These are phyloP conservation scores for Acidiella bohemica DNA, from an alignment of 495 filamentous ascomycete species.

Conservation along the genomic window DNA sequence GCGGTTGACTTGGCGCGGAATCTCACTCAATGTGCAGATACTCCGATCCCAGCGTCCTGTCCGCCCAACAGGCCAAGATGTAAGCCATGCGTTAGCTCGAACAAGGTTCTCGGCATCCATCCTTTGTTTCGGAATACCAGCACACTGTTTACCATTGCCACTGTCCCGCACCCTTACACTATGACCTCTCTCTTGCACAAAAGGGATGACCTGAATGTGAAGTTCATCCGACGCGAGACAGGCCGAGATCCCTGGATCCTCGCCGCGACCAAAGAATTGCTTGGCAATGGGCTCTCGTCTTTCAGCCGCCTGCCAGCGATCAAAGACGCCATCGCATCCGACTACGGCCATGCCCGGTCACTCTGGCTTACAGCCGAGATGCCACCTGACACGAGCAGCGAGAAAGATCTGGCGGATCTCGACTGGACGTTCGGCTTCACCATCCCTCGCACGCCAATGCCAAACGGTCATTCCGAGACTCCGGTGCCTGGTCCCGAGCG, in stretches of 20 bases:
- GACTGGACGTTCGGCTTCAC: slow-evolving; percentile 86
- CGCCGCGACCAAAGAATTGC: slow-evolving; percentile 54
- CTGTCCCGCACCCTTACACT: slow-evolving; percentile 84
- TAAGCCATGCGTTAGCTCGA: slow-evolving; percentile 51
- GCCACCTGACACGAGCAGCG: slow-evolving; percentile 28
- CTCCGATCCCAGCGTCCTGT: slow-evolving; percentile 62
- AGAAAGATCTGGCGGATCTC: slow-evolving; percentile 43
- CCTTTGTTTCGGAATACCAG: slow-evolving; percentile 25
- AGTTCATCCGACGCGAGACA: slow-evolving; percentile 61
- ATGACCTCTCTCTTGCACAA: slow-evolving; percentile 46
- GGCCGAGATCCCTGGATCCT: slow-evolving; percentile 69
- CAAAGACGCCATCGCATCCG: slow-evolving; percentile 68
- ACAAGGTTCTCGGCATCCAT: slow-evolving; percentile 29
- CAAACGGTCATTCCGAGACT: slow-evolving; percentile 40
- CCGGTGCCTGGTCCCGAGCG: slow-evolving; percentile 34
- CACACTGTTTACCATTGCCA: slow-evolving; percentile 64
- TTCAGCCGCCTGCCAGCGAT: slow-evolving; percentile 53
- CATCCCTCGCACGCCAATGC: slow-evolving; percentile 44
- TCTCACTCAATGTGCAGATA: slow-evolving; percentile 57
- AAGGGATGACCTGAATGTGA: slow-evolving; percentile 41
- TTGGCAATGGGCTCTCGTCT: slow-evolving; percentile 46
- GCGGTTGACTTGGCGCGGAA: slow-evolving; percentile 56
- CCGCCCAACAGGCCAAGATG: slow-evolving; percentile 69
- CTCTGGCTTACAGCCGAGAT: slow-evolving; percentile 75
- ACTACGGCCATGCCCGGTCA: slow-evolving; percentile 42